Percentiles rank a stretch among this genome's conserved stretches.
These are phyloP conservation scores for Cardamine chenopodiifolia DNA, from an alignment of 345 rosid species.

Conservation along the genomic window DNA sequence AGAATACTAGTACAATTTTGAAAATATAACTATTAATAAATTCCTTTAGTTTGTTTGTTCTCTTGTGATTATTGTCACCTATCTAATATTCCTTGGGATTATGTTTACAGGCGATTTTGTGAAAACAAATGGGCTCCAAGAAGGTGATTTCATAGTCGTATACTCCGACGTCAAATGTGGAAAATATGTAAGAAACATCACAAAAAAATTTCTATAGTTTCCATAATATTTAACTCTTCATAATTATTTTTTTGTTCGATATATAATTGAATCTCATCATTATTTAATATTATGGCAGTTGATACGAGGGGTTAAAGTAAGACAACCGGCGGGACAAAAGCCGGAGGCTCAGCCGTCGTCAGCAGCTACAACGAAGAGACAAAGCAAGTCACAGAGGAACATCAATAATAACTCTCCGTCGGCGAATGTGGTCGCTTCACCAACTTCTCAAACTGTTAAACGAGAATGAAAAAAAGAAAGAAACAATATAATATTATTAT, in stretches of 20 bases:
- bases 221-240: background rate
- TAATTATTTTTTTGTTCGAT: background rate
- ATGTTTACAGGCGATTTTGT: slow-evolving; percentile 76
- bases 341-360: slow-evolving; percentile 46
- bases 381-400: slow-evolving; percentile 71
- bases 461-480: background rate
- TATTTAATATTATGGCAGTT: slow-evolving; percentile 48
- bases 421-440: slow-evolving; percentile 30
- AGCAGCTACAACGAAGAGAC: slow-evolving; percentile 48
- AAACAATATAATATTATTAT: slow-evolving; percentile 25
- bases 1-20: slow-evolving; percentile 71
- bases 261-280: background rate
- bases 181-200: slow-evolving; percentile 71
- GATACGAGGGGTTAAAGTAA: slow-evolving; percentile 95
- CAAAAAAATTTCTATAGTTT: background rate
- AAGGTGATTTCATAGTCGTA: slow-evolving; percentile 98
- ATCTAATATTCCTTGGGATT: background rate
- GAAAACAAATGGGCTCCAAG: slow-evolving; percentile 90
- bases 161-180: slow-evolving; percentile 93
- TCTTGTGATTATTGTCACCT: background rate
- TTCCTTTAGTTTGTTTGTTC: background rate
- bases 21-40: background rate
- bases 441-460: slow-evolving; percentile 40
- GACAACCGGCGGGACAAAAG: slow-evolving; percentile 67
- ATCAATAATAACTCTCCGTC: slow-evolving; percentile 49